Conservation (phyloP, 2,329 filamentous ascomycete genomes). For the Xylariaceae sp. region DNA sequence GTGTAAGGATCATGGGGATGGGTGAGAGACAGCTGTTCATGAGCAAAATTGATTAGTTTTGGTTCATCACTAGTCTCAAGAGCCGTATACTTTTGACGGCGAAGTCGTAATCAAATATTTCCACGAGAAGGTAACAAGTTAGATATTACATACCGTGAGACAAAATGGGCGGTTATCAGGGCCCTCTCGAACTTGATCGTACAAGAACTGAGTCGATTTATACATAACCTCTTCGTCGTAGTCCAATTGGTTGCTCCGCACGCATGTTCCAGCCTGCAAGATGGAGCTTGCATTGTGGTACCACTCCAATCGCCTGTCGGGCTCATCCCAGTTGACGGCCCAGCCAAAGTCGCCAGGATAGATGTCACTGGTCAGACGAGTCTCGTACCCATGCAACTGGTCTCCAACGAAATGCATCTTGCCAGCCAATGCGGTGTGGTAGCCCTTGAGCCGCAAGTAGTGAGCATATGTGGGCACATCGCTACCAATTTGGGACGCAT, state of each 20-base stretch:
- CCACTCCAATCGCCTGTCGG: slow-evolving; percentile 86
- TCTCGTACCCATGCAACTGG: slow-evolving; percentile 93
- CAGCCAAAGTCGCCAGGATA: slow-evolving; percentile 95
- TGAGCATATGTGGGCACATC: slow-evolving; percentile 92
- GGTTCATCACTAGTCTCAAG: neutral
- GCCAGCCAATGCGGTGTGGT: slow-evolving; percentile 88
- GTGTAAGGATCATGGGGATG: slow-evolving; percentile 96
- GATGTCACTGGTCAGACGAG: slow-evolving; percentile 91
- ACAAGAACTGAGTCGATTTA: slow-evolving; percentile 86
- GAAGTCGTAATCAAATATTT: neutral
- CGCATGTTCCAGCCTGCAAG: slow-evolving; percentile 84
- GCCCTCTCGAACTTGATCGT: slow-evolving; percentile 86
- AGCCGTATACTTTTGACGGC: neutral
- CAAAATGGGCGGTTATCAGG: slow-evolving; percentile 78
- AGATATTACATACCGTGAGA: slow-evolving; percentile 66
- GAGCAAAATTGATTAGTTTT: slow-evolving; percentile 12
- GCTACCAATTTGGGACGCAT: slow-evolving; percentile 82
- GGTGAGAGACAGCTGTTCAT: slow-evolving; percentile 75
- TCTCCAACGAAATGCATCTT: slow-evolving; percentile 99
- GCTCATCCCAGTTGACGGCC: slow-evolving; percentile 95
- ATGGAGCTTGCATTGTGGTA: slow-evolving; percentile 97
- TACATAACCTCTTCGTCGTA: slow-evolving; percentile 98
- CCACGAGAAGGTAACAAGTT: neutral
- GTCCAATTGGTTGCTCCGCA: slow-evolving; percentile 92
- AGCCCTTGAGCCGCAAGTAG: slow-evolving; percentile 83